A percentile compares a stretch with the other conserved stretches of the same genome.
Conservation (phyloP, 192 early-diverging fungal genomes). For the Backusella psychrophila region DNA sequence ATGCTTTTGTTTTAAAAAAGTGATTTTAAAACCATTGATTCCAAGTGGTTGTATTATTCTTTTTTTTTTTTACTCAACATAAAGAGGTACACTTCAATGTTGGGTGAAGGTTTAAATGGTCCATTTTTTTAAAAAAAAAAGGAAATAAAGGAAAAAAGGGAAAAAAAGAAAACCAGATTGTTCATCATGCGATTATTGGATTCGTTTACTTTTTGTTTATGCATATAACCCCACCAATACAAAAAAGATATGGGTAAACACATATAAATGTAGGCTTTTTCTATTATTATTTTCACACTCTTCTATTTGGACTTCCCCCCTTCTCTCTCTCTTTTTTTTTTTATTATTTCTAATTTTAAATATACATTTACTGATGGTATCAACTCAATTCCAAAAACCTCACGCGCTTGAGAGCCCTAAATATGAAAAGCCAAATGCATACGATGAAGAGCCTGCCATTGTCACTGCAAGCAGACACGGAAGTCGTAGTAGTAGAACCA, state of each 20-base stretch:
- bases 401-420: constrained; percentile 24
- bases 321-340: not conserved
- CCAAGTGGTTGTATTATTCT: not conserved
- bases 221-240: not conserved
- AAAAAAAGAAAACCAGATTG: not conserved
- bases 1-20: not conserved
- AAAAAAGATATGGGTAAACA: not conserved
- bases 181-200: not conserved
- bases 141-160: not conserved
- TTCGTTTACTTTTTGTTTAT: not conserved
- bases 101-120: not conserved
- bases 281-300: not conserved
- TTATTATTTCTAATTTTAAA: not conserved
- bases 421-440: constrained; percentile 36
- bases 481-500: constrained; percentile 1
- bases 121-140: not conserved
- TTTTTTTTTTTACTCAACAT: not conserved
- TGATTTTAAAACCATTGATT: too few species aligned
- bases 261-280: not conserved
- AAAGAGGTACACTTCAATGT: not conserved
- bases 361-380: not conserved
- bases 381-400: constrained; percentile 19
- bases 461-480: constrained; percentile 2
- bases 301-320: not conserved
- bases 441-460: constrained; percentile 12